Evolutionary conservation across 305 asterid genomes (phyloP), one percentile per base, ranked within the genome.

Genomic region (Plantago lanceolata): DNA sequence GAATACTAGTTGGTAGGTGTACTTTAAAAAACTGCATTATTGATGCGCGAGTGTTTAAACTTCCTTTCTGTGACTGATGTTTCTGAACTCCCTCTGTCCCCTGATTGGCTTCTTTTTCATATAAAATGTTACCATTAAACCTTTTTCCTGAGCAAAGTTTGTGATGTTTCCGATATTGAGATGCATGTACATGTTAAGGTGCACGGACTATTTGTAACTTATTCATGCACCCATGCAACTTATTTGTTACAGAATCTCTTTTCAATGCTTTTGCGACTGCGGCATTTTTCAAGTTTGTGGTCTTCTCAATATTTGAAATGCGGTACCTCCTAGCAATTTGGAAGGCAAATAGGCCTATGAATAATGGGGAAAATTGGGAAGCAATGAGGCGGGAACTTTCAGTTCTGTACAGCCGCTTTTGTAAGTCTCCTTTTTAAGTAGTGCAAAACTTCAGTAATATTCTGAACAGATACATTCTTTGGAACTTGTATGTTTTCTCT

Each of bases 251-350:
- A 94, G 97, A 94, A 73, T 94, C 99, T 57, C 80, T 94, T 37
- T 94, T 94, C 74, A 94, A 94, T 78, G 95, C 99, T 48, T 94
- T 94, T 71, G 99, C 99, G 33, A 94, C 99, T 4, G 99, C 96
- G 60, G 97, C 99, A 68, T 90, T 94, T 78, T 94, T 94, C 93
- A 94, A 94, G 81, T 94, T 94, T 67, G 99, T 94, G 65, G 99
- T 94, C 71, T 94, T 94, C 81, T 94, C 99, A 35, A 87, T 94
- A 70, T 94, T 94, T 72, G 99, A 94, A 83, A 94, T 94, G 99
- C 84, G 97, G 58, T 94, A 88, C 79, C 97, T 94, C 67, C 97
- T 94, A 53, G 95, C 96, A 15, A 90, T 94, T 76, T 90, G 97
- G 97, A 94, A 90, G 75, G 97, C 97, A 48, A 86, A 85, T 72